These are phyloP conservation scores for Cryptococcus sp. DNA, from an alignment of 1,284 basidiomycete species.

Conservation along the genomic window DNA sequence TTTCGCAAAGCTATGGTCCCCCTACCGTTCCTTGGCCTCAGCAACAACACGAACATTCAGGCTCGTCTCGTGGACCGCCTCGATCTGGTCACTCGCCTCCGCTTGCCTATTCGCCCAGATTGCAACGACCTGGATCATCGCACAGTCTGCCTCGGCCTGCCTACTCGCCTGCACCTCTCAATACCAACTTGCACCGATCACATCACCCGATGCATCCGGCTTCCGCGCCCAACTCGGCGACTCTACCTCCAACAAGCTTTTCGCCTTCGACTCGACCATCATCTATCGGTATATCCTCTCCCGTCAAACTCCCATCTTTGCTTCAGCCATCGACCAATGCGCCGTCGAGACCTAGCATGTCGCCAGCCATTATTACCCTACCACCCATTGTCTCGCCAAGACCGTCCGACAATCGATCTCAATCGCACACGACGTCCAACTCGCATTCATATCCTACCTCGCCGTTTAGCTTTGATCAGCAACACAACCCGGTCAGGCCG, in stretches of 20 bases:
- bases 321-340: too few relatives aligned
- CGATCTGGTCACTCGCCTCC: not conserved
- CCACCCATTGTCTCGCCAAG: not conserved
- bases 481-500: not conserved
- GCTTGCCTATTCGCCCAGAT: not conserved
- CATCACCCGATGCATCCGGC: conserved; percentile 11
- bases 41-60: not conserved
- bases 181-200: not conserved
- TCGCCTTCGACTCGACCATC: too few relatives aligned
- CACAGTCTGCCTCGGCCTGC: too few relatives aligned
- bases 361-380: not conserved
- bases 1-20: not conserved
- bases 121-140: too few relatives aligned
- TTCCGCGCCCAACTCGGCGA: not conserved
- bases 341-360: too few relatives aligned
- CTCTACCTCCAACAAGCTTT: too few relatives aligned
- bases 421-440: not conserved
- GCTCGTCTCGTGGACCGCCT: not conserved
- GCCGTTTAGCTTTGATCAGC: not conserved
- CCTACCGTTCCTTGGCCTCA: conserved; percentile 6
- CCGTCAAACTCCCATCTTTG: not conserved
- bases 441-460: not conserved
- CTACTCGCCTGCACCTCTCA: too few relatives aligned
- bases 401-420: not conserved
- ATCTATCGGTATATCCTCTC: too few relatives aligned